phyloP scores from a whole-genome alignment of 495 filamentous ascomycete species.

The Aspergillus cavernicola region DNA sequence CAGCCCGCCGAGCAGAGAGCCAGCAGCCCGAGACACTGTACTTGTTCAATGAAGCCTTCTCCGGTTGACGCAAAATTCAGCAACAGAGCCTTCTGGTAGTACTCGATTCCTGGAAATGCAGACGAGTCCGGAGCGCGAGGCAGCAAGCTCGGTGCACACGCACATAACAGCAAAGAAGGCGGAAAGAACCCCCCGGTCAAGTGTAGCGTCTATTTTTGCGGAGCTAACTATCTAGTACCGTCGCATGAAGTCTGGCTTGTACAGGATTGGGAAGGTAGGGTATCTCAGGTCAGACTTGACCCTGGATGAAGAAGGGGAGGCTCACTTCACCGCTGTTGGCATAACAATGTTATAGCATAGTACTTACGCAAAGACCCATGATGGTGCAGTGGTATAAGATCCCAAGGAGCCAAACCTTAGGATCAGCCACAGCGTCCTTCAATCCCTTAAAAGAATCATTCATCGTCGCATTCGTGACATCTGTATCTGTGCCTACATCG shows the following conservation, averaged over 20 bases:
- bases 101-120: background rate
- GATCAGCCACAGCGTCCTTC: background rate
- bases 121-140: background rate
- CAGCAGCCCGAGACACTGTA: background rate
- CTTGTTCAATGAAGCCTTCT: background rate
- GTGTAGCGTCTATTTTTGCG: background rate
- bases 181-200: background rate
- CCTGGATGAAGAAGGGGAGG: background rate
- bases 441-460: background rate
- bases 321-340: background rate
- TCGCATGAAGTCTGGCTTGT: background rate
- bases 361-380: background rate
- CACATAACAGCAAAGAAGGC: background rate
- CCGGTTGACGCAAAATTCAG: background rate
- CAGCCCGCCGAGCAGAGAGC: background rate
- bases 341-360: too few relatives aligned
- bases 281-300: background rate
- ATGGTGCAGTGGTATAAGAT: background rate
- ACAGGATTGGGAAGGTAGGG: background rate
- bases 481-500: background rate
- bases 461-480: background rate
- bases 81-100: conserved; percentile 1
- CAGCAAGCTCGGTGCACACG: background rate
- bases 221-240: background rate
- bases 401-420: background rate